phyloP scores from a whole-genome alignment of 805 yeast species.

The Wickerhamiella cacticola region DNA sequence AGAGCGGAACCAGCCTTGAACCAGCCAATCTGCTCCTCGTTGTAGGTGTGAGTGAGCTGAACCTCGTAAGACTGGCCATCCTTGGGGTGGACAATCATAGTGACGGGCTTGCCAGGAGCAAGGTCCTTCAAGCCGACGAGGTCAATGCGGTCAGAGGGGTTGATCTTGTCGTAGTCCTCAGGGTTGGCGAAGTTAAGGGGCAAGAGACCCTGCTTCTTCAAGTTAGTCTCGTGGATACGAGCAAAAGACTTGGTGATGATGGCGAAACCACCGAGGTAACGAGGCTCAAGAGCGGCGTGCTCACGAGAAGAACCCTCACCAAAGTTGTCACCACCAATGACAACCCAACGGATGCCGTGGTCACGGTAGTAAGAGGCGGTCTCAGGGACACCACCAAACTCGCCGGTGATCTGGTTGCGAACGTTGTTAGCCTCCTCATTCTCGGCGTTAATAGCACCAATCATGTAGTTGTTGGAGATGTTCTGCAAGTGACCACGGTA shows the following conservation, averaged over 20 bases:
- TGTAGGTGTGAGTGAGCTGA: constrained; percentile 91
- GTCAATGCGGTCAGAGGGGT: constrained; percentile 82
- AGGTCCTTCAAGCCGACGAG: constrained; percentile 69
- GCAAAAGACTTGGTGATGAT: constrained; percentile 97
- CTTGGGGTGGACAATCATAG: constrained; percentile 58
- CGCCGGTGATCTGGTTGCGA: constrained; percentile 84
- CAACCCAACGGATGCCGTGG: constrained; percentile 88
- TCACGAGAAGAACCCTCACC: constrained; percentile 99
- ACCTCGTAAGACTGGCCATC: constrained; percentile 79
- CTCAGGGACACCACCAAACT: constrained; percentile 91
- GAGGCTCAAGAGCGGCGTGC: constrained; percentile 99
- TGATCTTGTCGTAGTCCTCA: constrained; percentile 86
- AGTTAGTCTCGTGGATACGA: constrained; percentile 97
- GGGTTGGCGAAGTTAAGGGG: constrained; percentile 88
- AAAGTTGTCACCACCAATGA: constrained; percentile 94
- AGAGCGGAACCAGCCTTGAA: constrained; percentile 98
- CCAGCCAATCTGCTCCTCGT: constrained; percentile 95
- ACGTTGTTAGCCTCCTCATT: constrained; percentile 88
- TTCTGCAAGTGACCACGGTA: constrained; percentile 99
- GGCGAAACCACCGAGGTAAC: constrained; percentile 97
- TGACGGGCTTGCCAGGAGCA: constrained; percentile 87
- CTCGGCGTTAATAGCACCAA: constrained; percentile 97
- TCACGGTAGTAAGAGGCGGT: constrained; percentile 93
- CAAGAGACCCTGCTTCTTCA: constrained; percentile 97
- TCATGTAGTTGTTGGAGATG: constrained; percentile 98